phyloP scores from a whole-genome alignment of 1,139 yeast genomes.

The Scheffersomyces illinoinensis region DNA sequence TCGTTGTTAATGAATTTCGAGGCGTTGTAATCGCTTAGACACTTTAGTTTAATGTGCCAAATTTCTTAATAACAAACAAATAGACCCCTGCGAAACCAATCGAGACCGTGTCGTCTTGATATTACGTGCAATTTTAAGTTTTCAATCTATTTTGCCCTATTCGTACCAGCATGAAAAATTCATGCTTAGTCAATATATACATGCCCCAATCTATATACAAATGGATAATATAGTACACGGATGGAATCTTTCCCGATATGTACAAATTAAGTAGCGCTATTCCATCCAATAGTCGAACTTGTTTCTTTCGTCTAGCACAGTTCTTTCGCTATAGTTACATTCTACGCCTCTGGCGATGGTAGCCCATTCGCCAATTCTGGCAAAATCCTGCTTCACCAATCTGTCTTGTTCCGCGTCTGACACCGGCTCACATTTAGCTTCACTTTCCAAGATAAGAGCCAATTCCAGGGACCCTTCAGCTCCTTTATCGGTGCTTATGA shows the following conservation, averaged over 20 bases:
- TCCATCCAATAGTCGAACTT: constrained; percentile 11
- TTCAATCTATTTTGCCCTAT: neutral
- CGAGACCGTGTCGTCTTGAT: neutral
- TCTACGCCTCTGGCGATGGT: constrained; percentile 3
- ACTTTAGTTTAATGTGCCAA: neutral
- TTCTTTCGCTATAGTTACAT: constrained; percentile 2
- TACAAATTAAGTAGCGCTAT: neutral
- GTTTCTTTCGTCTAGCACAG: constrained; percentile 3
- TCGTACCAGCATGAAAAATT: neutral
- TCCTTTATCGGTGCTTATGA: constrained; percentile 20
- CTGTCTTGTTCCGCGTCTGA: neutral
- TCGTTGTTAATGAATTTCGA: neutral
- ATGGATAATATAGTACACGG: neutral
- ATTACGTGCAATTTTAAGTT: neutral
- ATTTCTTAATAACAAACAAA: neutral
- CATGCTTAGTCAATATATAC: neutral
- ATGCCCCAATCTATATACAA: neutral
- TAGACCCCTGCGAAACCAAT: neutral
- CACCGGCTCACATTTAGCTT: neutral
- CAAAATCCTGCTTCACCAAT: neutral
- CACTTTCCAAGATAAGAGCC: neutral
- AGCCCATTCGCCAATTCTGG: constrained; percentile 7
- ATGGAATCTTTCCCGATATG: neutral
- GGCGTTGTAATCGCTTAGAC: neutral
- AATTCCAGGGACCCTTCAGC: constrained; percentile 2